phyloP scores from a whole-genome alignment of 768 basidiomycete species.

The Tubosaeta sp. region DNA sequence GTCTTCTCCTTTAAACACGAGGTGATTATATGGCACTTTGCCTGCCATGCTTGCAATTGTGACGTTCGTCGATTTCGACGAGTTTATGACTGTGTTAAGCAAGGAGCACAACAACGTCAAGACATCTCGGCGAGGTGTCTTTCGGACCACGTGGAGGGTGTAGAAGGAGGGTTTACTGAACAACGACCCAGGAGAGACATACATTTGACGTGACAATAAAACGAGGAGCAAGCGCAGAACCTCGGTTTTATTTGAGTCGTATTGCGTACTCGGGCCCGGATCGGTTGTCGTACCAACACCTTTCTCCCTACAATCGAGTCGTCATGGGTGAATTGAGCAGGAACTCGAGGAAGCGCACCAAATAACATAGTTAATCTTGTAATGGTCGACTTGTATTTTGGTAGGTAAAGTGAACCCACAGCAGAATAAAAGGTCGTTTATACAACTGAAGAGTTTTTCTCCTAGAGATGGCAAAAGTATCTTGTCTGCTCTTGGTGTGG shows the following conservation, averaged over 20 bases:
- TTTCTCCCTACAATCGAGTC: conserved; percentile 65
- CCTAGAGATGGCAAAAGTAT: conserved; percentile 69
- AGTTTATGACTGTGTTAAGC: conserved; percentile 85
- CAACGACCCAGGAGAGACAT: conserved; percentile 65
- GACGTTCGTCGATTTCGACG: conserved; percentile 45
- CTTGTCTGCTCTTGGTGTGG: conserved; percentile 37
- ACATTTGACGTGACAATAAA: conserved; percentile 87
- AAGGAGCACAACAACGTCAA: conserved; percentile 90
- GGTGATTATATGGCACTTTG: conserved; percentile 83
- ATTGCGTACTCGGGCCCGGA: conserved; percentile 54
- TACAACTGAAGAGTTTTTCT: conserved; percentile 71
- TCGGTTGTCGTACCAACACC: conserved; percentile 88
- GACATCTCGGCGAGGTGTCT: conserved; percentile 74
- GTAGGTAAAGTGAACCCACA: conserved; percentile 90
- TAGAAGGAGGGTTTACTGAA: conserved; percentile 73
- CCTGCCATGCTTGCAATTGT: conserved; percentile 69
- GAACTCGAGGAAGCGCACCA: conserved; percentile 51
- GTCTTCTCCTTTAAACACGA: conserved; percentile 89
- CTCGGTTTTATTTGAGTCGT: conserved; percentile 82
- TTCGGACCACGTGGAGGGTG: conserved; percentile 73
- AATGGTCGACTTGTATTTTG: conserved; percentile 69
- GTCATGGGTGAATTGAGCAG: conserved; percentile 4
- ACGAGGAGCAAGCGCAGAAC: conserved; percentile 86
- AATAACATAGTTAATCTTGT: conserved; percentile 83
- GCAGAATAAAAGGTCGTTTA: conserved; percentile 87